Evolutionary conservation across 768 basidiomycete species (phyloP).

Genomic region (Trametes sanguinea): DNA sequence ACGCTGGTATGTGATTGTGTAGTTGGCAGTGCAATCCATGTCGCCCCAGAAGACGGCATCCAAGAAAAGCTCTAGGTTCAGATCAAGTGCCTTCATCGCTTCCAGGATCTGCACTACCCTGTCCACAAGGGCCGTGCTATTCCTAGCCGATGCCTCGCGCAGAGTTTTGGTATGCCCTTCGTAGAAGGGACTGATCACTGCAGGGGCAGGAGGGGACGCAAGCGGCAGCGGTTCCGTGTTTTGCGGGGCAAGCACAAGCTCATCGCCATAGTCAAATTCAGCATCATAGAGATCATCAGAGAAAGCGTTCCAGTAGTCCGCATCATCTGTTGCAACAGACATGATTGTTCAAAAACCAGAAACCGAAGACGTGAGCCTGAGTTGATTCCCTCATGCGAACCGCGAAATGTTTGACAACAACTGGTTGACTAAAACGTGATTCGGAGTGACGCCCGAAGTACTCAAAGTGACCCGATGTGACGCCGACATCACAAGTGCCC

Average conservation of each 20-base stretch:
- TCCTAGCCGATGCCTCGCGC: neutral
- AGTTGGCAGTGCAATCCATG: neutral
- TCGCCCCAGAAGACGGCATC: slow-evolving; percentile 7
- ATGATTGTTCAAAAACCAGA: no score
- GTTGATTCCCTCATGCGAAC: neutral
- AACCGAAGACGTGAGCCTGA: no score
- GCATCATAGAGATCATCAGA: no score
- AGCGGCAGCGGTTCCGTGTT: neutral
- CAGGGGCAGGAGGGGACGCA: neutral
- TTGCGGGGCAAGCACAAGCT: neutral
- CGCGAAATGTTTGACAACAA: neutral
- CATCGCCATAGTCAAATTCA: neutral
- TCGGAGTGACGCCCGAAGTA: neutral
- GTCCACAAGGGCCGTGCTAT: neutral
- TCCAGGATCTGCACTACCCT: neutral
- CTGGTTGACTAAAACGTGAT: neutral
- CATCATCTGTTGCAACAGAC: no score
- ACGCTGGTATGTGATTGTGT: neutral
- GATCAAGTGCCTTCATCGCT: neutral
- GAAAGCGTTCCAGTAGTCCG: no score
- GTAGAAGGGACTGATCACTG: neutral
- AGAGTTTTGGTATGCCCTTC: neutral
- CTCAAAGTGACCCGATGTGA: slow-evolving; percentile 1
- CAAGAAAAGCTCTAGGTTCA: slow-evolving; percentile 1
- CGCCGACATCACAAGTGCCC: neutral